A percentile compares a stretch with the other conserved stretches of the same genome.
phyloP scores from a whole-genome alignment of 257 asterid genomes.

The Mitragyna speciosa region DNA sequence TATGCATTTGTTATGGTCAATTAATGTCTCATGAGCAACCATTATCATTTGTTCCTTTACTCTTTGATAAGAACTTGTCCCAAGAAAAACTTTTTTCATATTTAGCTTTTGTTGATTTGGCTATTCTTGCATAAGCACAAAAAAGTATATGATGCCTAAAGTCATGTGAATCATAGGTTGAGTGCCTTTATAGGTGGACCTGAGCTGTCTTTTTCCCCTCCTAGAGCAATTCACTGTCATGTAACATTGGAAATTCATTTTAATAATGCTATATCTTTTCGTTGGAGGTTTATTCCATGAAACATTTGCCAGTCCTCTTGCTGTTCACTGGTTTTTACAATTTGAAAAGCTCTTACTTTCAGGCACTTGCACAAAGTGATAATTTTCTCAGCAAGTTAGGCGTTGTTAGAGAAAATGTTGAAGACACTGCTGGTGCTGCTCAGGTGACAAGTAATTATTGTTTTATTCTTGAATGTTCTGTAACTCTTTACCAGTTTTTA shows the following conservation, averaged over 20 bases:
- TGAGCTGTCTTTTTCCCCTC: not conserved
- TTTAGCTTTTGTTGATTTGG: not conserved
- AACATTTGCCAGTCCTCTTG: not conserved
- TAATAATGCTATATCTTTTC: not conserved
- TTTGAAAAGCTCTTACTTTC: slow-evolving; percentile 6
- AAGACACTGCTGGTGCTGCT: slow-evolving; percentile 34
- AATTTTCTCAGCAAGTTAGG: slow-evolving; percentile 20
- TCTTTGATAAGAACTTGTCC: not conserved
- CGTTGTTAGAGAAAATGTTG: slow-evolving; percentile 19
- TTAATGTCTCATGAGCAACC: no score
- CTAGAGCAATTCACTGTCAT: not conserved
- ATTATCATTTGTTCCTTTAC: not conserved
- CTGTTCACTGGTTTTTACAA: not conserved
- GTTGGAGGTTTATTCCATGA: not conserved
- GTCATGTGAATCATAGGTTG: not conserved
- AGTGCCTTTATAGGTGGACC: not conserved
- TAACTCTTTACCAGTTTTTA: not conserved
- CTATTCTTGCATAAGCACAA: not conserved
- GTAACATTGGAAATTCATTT: not conserved
- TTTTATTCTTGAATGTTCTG: not conserved
- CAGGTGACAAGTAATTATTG: slow-evolving; percentile 10
- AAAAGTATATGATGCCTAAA: not conserved
- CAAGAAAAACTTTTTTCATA: not conserved
- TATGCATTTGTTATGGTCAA: no score
- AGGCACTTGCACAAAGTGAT: slow-evolving; percentile 33